Base-by-base conservation (phyloP, 169 alveolate genomes). In the Perkinsus marinus region DNA sequence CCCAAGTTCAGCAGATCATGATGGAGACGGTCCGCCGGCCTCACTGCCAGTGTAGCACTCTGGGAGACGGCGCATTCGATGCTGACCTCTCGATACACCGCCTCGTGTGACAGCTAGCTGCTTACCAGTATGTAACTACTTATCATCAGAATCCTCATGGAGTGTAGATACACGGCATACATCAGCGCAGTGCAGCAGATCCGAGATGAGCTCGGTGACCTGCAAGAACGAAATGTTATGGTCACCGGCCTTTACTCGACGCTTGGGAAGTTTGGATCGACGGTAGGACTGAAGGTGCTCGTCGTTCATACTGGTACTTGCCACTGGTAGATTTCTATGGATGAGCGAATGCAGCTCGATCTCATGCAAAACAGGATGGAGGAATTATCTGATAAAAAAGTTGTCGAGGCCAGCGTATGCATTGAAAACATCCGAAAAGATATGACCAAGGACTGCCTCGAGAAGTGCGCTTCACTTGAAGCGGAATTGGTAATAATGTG, bases 381-480 rank as follows among this genome's bases (percentile, higher is more conserved):
- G 22, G 79, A 57, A 26, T 26, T 37, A 5, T 17, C 46, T 26
- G 47, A 90, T 37, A 43, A 36, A 36, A 90, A 90, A 5, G 19
- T 92, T 39, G 39, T 68, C 34, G 43, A 39, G 16, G 92, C 90
- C 26, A 90, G 92, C 89, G 93, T 39, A 19, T 92, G 41, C 90
- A 43, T 90, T 17, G 93, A 92, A 30, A 91, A 90, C 7, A 92
- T 41, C 43, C 89, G 90, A 7, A 38, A 39, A 17, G 91, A 92
- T 36, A 90, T 92, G 94, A 89, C 89, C 6, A 90, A 39, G 95
- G 91, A 89, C 34, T 89, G 68, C 41, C 93, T 92, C 36, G 90
- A 39, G 36, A 47, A 57, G 22, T 57, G 79, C 79, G 22, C 79
- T 57, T 19, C 79, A 5, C 79, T 57, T 7, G 79, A 57, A 5